Evolutionary conservation across 306 rosid species (phyloP).

Genomic region (Ormosia semicastrata): DNA sequence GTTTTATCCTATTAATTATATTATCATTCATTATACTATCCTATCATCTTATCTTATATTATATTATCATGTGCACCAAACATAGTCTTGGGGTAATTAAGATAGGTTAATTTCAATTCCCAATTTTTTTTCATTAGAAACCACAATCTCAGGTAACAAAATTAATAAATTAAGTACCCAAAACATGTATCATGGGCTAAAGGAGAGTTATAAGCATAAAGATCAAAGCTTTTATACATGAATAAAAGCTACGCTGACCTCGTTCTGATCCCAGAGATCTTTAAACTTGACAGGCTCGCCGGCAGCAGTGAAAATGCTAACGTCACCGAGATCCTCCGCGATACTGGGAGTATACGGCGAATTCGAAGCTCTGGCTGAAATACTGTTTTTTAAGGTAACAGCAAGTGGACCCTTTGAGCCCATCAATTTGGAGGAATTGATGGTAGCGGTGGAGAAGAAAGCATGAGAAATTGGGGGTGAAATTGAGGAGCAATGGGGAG

Average conservation of each 20-base stretch:
- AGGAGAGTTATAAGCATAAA: background rate
- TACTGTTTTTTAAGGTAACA: constrained; percentile 5
- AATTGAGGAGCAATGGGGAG: constrained; percentile 16
- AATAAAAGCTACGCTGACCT: constrained; percentile 40
- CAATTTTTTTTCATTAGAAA: background rate
- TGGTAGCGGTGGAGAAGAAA: background rate
- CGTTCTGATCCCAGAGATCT: constrained; percentile 68
- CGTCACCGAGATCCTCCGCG: constrained; percentile 45
- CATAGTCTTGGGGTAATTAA: too few relatives aligned
- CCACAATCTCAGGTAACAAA: background rate
- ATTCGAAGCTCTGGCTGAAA: constrained; percentile 45
- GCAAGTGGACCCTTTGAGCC: background rate
- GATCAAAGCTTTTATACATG: background rate
- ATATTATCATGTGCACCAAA: too few relatives aligned
- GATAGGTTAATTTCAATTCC: background rate
- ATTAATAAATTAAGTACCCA: too few relatives aligned
- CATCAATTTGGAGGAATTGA: constrained; percentile 1
- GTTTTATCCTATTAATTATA: too few relatives aligned
- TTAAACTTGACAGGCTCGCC: constrained; percentile 67
- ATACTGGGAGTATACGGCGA: constrained; percentile 34
- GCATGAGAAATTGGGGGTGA: constrained; percentile 9
- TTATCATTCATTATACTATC: too few relatives aligned
- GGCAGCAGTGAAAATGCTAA: constrained; percentile 59
- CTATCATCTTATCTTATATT: too few relatives aligned
- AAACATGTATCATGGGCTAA: background rate